Conservation (phyloP, 2,329 filamentous ascomycete species). For the Colletotrichum cuscutae region DNA sequence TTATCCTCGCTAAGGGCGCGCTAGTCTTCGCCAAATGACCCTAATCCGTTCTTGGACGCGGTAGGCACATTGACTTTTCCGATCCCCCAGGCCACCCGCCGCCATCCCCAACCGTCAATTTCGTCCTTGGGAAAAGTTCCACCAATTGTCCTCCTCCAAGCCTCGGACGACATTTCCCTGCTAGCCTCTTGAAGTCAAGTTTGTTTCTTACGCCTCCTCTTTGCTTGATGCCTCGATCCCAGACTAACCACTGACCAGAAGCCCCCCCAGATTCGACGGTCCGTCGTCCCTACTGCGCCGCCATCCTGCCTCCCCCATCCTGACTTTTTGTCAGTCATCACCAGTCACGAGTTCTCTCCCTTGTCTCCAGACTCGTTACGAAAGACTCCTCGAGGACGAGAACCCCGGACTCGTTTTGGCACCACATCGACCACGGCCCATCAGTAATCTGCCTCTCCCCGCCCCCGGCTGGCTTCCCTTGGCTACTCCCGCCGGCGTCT, state of each 20-base stretch:
- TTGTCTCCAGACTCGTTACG: background rate
- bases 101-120: background rate
- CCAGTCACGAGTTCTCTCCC: background rate
- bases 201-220: background rate
- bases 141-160: conserved; percentile 18
- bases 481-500: background rate
- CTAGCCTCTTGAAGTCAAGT: conserved; percentile 21
- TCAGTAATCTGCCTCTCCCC: background rate
- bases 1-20: background rate
- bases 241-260: background rate
- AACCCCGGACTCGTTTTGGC: background rate
- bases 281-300: conserved; percentile 28
- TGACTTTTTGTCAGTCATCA: background rate
- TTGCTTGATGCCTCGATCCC: too few relatives aligned
- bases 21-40: background rate
- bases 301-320: background rate
- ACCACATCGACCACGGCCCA: background rate
- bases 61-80: conserved; percentile 6
- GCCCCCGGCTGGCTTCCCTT: background rate
- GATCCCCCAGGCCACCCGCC: conserved; percentile 1
- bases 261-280: conserved; percentile 25
- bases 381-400: background rate
- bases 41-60: background rate
- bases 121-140: conserved; percentile 22
- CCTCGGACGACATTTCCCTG: background rate